Conservation (phyloP, 441 rosid species). For the Eruca vesicaria region DNA sequence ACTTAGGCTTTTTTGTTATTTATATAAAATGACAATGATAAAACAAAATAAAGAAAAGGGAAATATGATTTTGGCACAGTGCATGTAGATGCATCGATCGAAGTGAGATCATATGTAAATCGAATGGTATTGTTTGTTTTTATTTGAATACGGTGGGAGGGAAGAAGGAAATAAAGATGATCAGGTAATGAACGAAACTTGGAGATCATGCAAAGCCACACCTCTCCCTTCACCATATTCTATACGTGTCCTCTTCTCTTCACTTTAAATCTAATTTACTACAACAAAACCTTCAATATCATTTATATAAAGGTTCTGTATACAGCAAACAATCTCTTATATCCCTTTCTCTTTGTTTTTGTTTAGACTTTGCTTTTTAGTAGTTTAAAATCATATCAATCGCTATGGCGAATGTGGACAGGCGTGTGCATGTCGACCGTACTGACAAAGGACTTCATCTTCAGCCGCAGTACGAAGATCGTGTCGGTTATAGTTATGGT, state of each 20-base stretch:
- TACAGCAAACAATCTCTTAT: background rate
- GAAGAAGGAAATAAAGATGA: background rate
- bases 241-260: conserved; percentile 50
- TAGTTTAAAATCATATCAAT: background rate
- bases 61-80: background rate
- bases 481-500: conserved; percentile 26
- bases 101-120: background rate
- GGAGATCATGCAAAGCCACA: conserved; percentile 74
- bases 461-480: conserved; percentile 38
- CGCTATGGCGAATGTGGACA: conserved; percentile 55
- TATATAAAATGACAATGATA: background rate
- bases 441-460: conserved; percentile 19
- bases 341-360: background rate
- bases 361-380: background rate
- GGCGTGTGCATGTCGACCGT: conserved; percentile 56
- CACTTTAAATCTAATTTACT: conserved; percentile 4
- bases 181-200: conserved; percentile 43
- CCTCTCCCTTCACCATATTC: conserved; percentile 45
- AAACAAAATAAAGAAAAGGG: background rate
- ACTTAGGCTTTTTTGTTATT: background rate
- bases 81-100: background rate
- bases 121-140: background rate
- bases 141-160: conserved; percentile 18
- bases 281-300: conserved; percentile 6
- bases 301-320: background rate